Base-by-base conservation (phyloP, 2,329 filamentous ascomycete species). In the Pseudogymnoascus pannorum region DNA sequence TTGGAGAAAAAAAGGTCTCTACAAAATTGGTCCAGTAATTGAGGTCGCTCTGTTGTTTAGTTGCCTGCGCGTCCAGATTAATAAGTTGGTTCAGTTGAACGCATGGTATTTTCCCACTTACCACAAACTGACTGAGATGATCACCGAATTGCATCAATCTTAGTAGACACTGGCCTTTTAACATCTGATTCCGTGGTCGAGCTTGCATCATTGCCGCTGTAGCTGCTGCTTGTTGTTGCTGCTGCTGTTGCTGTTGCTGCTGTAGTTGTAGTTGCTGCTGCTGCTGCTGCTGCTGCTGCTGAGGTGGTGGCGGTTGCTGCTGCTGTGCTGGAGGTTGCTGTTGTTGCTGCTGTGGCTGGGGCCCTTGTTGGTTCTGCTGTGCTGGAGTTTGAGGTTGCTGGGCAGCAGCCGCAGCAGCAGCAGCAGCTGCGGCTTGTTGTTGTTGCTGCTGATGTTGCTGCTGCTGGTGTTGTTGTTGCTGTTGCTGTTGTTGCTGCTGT, bases 11-110 rank as follows among this genome's bases (percentile, higher is more conserved):
- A 75, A 95, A 96, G 54, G 83, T 84, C 36, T 81, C 77, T 16
- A 96, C 91, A 68, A 97, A 94, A 4, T 75, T 75, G 66, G 88
- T 83, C 93, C 93, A 97, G 69, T 90, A 88, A 0, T 78, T 75
- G 4, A 96, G 75, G 69, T 92, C 88, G 63, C 87, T 86, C 63
- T 83, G 81, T 66, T 82, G 81, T 68, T 84, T 85, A 12, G 78
- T 73, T 58, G 78, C 81, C 81, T 84, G 69, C 20, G 70, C 63
- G 59, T 48, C 38, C 36, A 63, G 51, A 60, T 64, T 60, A 61
- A 60, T 60, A 64, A 63, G 29, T 44, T 62, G 64, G 64, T 60
- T 67, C 8, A 61, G 58, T 64, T 20, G 11, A 44, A 69, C 66
- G 61, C 69, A 72, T 42, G 58, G 11, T 61, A 66, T 64, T 62